Evolutionary conservation across 139 green algal genomes (phyloP), one percentile per base, ranked within the genome.

Genomic region (Chlamydomonas incerta): DNA sequence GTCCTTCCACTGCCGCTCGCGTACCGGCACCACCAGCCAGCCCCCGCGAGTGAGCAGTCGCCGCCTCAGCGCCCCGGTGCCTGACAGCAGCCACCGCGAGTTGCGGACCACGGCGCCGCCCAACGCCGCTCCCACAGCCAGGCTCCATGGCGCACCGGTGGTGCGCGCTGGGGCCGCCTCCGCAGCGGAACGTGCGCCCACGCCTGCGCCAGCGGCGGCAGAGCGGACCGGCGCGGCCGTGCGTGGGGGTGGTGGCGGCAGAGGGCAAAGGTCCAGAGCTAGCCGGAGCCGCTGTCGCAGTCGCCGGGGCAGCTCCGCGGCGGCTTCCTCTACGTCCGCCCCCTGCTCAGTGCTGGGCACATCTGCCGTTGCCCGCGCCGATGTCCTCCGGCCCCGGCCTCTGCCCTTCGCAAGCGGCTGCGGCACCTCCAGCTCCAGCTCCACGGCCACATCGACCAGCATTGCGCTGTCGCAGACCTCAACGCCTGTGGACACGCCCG

Each of bases 11-110:
- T 2, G 17, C 41, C 63, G n/a, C 77, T 83, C 46, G 37, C 77
- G 63, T 46, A 83, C 14, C 63, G 29, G 29, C 77, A 66, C 41
- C 63, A 83, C 77, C 41, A 14, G 41, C 77, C 77, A 83, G 23
- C 77, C 77, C 37, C 74, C n/a, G 11, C 41, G 5, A 41, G 46
- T 26, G 63, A 83, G 77, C 62, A 83, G 77, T 63, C 77, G 63
- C 63, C 46, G 63, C 41, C 77, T 65, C 46, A 83, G 17, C 37
- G 77, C 77, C 20, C 63, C 63, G 5, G 18, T 14, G 1, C 77
- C 77, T 0, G 63, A 62, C 28, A 83, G 21, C 63, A 83, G 41
- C 77, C 77, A 83, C 1, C 77, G 63, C 21, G 77, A 83, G 77
- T 83, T 83, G 20, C 77, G 41, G 21, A 83, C 62, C n/a, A 72